Evolutionary conservation across 140 eudicot genomes (phyloP).

Genomic region (Senecio squalidus): DNA sequence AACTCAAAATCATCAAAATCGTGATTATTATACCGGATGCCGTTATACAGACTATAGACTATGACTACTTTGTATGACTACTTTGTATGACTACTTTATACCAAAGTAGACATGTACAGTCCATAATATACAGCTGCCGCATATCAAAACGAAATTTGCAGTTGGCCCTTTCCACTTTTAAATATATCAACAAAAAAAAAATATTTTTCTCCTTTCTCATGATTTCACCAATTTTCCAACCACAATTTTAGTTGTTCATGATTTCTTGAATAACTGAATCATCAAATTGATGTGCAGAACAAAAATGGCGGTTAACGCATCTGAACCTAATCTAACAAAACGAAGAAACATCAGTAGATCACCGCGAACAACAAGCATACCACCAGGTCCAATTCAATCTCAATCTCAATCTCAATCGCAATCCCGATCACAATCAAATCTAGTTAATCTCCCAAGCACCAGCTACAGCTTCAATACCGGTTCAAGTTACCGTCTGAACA

Average conservation of each 20-base stretch:
- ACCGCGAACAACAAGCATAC: slow-evolving; percentile 6
- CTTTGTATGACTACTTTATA: too few species aligned
- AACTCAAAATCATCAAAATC: too few species aligned
- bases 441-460: slow-evolving; percentile 1
- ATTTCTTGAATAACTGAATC: not conserved
- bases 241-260: not conserved
- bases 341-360: slow-evolving; percentile 16
- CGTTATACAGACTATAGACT: too few species aligned
- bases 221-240: too few species aligned
- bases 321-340: slow-evolving; percentile 32
- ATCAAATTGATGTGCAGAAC: slow-evolving; percentile 52
- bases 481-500: slow-evolving; percentile 40
- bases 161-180: too few species aligned
- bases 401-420: not conserved
- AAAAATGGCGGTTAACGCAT: slow-evolving; percentile 63
- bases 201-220: too few species aligned
- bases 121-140: too few species aligned
- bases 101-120: too few species aligned
- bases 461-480: slow-evolving; percentile 15
- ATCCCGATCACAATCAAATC: not conserved
- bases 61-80: too few species aligned
- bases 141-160: too few species aligned
- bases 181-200: too few species aligned
- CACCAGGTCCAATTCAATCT: slow-evolving; percentile 4
- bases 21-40: too few species aligned